Evolutionary conservation across 495 filamentous ascomycete genomes (phyloP).

Genomic region (Podospora australis): DNA sequence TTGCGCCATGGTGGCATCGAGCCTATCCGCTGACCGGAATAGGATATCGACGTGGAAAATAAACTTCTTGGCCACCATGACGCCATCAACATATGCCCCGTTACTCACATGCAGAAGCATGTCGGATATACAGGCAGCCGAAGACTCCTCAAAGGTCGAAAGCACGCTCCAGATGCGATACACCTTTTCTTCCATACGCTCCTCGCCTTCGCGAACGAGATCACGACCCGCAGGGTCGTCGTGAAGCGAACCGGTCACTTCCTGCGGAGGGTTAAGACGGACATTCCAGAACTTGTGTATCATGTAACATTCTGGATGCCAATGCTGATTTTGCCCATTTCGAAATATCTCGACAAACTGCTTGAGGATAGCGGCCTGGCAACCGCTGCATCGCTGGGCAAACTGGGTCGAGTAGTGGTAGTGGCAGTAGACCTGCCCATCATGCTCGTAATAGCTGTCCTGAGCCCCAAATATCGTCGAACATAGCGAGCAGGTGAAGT

Average conservation of each 20-base stretch:
- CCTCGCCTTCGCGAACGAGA: slow-evolving; percentile 74
- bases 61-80: slow-evolving; percentile 92
- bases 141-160: slow-evolving; percentile 94
- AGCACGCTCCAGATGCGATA: slow-evolving; percentile 97
- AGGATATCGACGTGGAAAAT: slow-evolving; percentile 93
- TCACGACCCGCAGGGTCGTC: slow-evolving; percentile 71
- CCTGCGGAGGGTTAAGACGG: slow-evolving; percentile 52
- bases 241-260: slow-evolving; percentile 45
- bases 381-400: slow-evolving; percentile 92
- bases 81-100: slow-evolving; percentile 89
- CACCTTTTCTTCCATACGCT: slow-evolving; percentile 94
- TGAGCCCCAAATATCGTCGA: slow-evolving; percentile 95
- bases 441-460: slow-evolving; percentile 98
- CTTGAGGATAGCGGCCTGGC: slow-evolving; percentile 95
- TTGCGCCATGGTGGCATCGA: slow-evolving; percentile 64
- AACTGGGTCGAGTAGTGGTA: slow-evolving; percentile 99
- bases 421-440: slow-evolving; percentile 94
- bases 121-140: slow-evolving; percentile 95
- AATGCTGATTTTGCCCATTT: slow-evolving; percentile 96
- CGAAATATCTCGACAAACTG: slow-evolving; percentile 99
- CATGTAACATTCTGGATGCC: slow-evolving; percentile 99
- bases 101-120: slow-evolving; percentile 99
- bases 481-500: slow-evolving; percentile 97
- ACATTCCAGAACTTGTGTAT: slow-evolving; percentile 99
- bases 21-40: slow-evolving; percentile 79